Evolutionary conservation across 2,329 filamentous ascomycete species (phyloP).

Genomic region (Didymella sp.): DNA sequence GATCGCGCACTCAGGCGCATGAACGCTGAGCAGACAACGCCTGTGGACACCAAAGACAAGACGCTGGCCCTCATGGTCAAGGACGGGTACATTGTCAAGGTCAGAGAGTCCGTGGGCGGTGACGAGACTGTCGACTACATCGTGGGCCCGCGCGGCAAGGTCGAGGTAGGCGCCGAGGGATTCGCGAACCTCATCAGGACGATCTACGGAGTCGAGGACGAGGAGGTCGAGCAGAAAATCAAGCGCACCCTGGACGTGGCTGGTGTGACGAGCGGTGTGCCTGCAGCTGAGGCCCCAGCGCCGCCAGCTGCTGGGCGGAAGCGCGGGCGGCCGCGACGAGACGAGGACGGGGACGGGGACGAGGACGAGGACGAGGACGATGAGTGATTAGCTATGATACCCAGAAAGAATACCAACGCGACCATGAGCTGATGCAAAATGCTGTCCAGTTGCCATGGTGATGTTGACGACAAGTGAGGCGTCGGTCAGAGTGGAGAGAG

Average conservation of each 20-base stretch:
- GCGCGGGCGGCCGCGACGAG: constrained; percentile 12
- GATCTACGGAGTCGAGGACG: constrained; percentile 54
- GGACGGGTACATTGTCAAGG: constrained; percentile 82
- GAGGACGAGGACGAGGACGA: constrained; percentile 1
- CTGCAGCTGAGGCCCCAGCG: not conserved
- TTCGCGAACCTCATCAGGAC: constrained; percentile 72
- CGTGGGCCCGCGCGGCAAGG: constrained; percentile 82
- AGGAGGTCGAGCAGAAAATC: constrained; percentile 44
- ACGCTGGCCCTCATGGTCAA: constrained; percentile 76
- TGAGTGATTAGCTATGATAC: constrained; percentile 6
- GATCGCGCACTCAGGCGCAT: constrained; percentile 75
- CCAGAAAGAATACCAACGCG: not conserved
- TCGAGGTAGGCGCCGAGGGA: constrained; percentile 81
- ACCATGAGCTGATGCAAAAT: not conserved
- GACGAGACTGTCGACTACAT: constrained; percentile 82
- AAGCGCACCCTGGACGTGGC: constrained; percentile 44
- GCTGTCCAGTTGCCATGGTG: too few species aligned
- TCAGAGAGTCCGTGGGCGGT: constrained; percentile 68
- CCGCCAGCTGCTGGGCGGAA: constrained; percentile 22
- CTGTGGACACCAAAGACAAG: constrained; percentile 74
- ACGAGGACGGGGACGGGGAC: constrained; percentile 2
- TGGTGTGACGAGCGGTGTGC: constrained; percentile 23
- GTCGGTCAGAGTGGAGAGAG: not conserved
- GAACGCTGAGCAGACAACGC: constrained; percentile 77
- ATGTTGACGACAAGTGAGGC: not conserved